These are phyloP conservation scores for Diplodia corticola DNA, from an alignment of 2,329 filamentous ascomycete species.

Conservation along the genomic window DNA sequence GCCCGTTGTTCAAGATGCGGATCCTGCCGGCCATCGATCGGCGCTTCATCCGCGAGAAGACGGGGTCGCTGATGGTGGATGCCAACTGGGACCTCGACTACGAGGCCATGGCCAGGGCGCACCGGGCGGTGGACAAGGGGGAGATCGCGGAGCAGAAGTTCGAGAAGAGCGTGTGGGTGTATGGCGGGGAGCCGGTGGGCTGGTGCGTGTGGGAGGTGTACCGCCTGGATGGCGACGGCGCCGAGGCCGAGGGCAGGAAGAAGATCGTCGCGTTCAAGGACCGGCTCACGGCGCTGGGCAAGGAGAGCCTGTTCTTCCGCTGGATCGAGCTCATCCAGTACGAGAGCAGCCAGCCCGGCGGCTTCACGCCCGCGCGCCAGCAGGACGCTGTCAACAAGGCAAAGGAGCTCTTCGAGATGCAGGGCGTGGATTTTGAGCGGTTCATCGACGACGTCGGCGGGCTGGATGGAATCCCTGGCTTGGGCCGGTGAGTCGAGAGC, in stretches of 20 bases:
- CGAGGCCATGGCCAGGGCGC: conserved; percentile 73
- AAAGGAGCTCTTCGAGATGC: conserved; percentile 69
- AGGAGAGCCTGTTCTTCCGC: conserved; percentile 85
- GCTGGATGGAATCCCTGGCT: conserved; percentile 57
- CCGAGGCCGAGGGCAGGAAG: conserved; percentile 64
- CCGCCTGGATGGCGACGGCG: conserved; percentile 49
- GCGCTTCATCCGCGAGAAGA: conserved; percentile 70
- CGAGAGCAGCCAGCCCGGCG: conserved; percentile 75
- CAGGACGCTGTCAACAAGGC: conserved; percentile 71
- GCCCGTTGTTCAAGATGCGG: conserved; percentile 59
- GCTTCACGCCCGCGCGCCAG: conserved; percentile 75
- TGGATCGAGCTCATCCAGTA: conserved; percentile 94
- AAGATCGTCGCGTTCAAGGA: conserved; percentile 83
- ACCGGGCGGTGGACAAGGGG: conserved; percentile 66
- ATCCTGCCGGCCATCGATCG: conserved; percentile 70
- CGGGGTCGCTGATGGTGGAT: conserved; percentile 84
- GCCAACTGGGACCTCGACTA: conserved; percentile 87
- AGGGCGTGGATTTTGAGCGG: conserved; percentile 78
- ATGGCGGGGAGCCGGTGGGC: conserved; percentile 32
- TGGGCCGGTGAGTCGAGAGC: conserved; percentile 36
- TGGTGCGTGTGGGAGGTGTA: conserved; percentile 71
- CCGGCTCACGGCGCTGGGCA: conserved; percentile 70
- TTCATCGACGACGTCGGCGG: conserved; percentile 73
- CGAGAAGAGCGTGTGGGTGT: conserved; percentile 60
- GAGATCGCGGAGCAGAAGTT: conserved; percentile 65